Conservation (phyloP, 371 early-diverging fungal species). For the Apophysomyces variabilis region DNA sequence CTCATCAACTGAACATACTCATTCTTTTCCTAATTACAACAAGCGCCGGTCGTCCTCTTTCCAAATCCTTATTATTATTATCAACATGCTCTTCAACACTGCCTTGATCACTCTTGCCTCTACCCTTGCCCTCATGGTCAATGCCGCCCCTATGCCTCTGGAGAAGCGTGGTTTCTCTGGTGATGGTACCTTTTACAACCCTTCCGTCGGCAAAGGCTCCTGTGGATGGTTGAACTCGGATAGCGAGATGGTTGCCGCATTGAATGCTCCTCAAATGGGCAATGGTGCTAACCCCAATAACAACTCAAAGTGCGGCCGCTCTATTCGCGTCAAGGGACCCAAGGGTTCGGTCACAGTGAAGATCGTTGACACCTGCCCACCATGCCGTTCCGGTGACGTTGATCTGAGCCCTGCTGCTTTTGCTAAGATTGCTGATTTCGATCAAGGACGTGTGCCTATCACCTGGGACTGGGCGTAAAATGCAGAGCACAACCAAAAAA, state of each 20-base stretch:
- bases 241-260: slow-evolving; percentile 17
- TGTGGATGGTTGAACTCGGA: slow-evolving; percentile 25
- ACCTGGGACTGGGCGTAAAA: slow-evolving; percentile 39
- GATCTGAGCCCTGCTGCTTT: slow-evolving; percentile 66
- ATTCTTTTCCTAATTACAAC: background rate
- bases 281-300: slow-evolving; percentile 40
- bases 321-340: slow-evolving; percentile 49
- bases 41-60: background rate
- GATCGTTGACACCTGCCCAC: slow-evolving; percentile 65
- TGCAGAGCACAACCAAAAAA: background rate
- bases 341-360: slow-evolving; percentile 54
- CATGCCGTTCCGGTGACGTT: slow-evolving; percentile 59
- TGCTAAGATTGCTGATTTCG: slow-evolving; percentile 50
- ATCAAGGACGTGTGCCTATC: slow-evolving; percentile 53
- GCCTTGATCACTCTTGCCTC: background rate
- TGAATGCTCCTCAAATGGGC: slow-evolving; percentile 30
- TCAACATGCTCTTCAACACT: slow-evolving; percentile 8
- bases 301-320: slow-evolving; percentile 58
- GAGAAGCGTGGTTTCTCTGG: slow-evolving; percentile 11
- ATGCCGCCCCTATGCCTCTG: slow-evolving; percentile 2
- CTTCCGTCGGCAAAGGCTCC: background rate
- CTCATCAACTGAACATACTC: background rate
- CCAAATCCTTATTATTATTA: background rate
- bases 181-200: slow-evolving; percentile 14
- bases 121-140: background rate